These are phyloP conservation scores for Trichodelitschia bisporula DNA, from an alignment of 495 filamentous ascomycete species.

Conservation along the genomic window DNA sequence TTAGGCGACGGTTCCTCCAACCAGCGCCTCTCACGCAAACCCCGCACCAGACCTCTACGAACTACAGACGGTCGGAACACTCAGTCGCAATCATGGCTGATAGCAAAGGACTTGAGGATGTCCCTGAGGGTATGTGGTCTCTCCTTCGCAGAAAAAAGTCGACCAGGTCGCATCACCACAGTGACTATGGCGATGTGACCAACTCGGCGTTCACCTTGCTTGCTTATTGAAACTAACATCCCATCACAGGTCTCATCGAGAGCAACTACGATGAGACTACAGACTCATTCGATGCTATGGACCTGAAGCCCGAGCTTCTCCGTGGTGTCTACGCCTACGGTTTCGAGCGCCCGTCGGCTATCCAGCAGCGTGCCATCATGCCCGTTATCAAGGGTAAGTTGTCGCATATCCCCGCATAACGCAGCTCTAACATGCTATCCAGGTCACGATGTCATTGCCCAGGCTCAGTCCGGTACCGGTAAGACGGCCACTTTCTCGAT, in stretches of 20 bases:
- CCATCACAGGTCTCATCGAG: slow-evolving; percentile 70
- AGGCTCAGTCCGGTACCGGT: slow-evolving; percentile 97
- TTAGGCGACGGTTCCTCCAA: no score
- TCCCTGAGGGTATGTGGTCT: slow-evolving; percentile 55
- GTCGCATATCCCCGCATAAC: neutral
- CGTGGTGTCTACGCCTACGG: slow-evolving; percentile 93
- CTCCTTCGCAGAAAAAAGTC: no score
- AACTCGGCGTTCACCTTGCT: no score
- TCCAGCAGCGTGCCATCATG: slow-evolving; percentile 98
- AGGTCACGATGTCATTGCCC: slow-evolving; percentile 97
- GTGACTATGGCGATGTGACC: no score
- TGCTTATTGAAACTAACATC: slow-evolving; percentile 3
- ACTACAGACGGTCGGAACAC: no score
- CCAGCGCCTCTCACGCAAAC: no score
- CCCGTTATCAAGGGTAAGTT: slow-evolving; percentile 94
- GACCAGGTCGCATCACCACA: no score
- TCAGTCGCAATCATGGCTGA: slow-evolving; percentile 88
- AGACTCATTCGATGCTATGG: slow-evolving; percentile 97
- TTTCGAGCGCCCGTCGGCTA: slow-evolving; percentile 97
- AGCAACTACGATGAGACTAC: slow-evolving; percentile 99
- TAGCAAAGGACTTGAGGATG: slow-evolving; percentile 85
- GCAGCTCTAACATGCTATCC: slow-evolving; percentile 10
- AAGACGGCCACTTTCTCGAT: slow-evolving; percentile 99
- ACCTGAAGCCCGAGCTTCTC: slow-evolving; percentile 84
- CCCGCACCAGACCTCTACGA: no score